Base-by-base conservation (phyloP, 495 filamentous ascomycete species). In the Penicilliopsis zonata region DNA sequence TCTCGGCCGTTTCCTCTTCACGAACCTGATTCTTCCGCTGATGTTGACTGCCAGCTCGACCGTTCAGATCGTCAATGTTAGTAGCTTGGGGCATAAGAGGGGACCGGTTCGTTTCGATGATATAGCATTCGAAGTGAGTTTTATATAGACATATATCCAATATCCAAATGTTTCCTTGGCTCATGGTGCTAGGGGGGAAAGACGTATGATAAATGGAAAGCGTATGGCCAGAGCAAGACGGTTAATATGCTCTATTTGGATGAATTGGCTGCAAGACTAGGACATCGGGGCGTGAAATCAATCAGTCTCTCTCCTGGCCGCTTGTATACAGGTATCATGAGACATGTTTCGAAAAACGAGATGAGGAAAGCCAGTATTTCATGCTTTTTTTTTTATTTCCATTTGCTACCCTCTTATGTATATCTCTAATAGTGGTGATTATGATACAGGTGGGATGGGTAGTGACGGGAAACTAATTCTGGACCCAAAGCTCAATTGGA, bases 1-100 rank as follows among this genome's bases (percentile, higher is more conserved):
- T 43, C 37, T 80, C 4, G 68, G 69, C 13, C 70, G 69, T 28
- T 78, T 77, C 39, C 37, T 78, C 3, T 55, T 78, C 15, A 72
- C 70, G n/a, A 72, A 74, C 33, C 45, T 63, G 42, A 44, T 79
- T 25, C 58, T 74, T 39, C 43, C 47, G 2, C 63, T 67, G 34
- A 39, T 73, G 3, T 34, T 66, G 18, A n/a, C n/a, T n/a, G 41
- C 25, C 17, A 35, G 44, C 1, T 12, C 30, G 18, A 24, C 24
- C 5, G 35, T 43, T 5, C 36, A 49, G 9, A 40, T 62, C 0
- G 49, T 59, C 3, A 52, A 43, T 9, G 45, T 60, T 13, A 41
- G 36, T 13, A 60, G 58, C 34, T 34, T 47, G 19, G 67, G 55
- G 1, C 60, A 70, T 47, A 42, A 47, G 12, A 26, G 58, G 25